A percentile compares a stretch with the other conserved stretches of the same genome.
phyloP scores from a whole-genome alignment of 768 basidiomycete genomes.

The Rhizopogon salebrosus region DNA sequence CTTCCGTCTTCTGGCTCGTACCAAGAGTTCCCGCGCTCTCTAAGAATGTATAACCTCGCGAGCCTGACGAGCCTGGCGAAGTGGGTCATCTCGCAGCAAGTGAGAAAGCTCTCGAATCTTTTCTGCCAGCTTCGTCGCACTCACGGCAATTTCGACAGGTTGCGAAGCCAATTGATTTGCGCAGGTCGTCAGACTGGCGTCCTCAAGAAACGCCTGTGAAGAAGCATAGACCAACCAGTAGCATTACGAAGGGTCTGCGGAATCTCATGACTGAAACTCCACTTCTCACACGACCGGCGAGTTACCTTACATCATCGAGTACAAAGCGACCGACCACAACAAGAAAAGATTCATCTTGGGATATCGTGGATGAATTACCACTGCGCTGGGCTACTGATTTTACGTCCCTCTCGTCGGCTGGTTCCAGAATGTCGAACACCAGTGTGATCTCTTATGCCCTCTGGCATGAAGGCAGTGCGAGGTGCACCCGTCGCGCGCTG shows the following conservation, averaged over 20 bases:
- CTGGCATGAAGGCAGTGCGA: slow-evolving; percentile 54
- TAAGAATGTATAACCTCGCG: slow-evolving; percentile 82
- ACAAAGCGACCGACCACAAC: slow-evolving; percentile 21
- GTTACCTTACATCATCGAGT: slow-evolving; percentile 27
- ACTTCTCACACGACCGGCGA: slow-evolving; percentile 20
- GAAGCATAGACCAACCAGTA: slow-evolving; percentile 48
- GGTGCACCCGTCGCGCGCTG: slow-evolving; percentile 41
- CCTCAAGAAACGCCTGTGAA: slow-evolving; percentile 40
- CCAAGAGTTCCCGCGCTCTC: slow-evolving; percentile 45
- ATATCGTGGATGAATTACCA: slow-evolving; percentile 67
- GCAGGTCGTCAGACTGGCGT: slow-evolving; percentile 45
- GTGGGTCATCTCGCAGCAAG: slow-evolving; percentile 69
- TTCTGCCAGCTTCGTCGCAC: slow-evolving; percentile 7
- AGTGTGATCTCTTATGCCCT: slow-evolving; percentile 65
- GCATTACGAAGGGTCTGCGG: slow-evolving; percentile 60
- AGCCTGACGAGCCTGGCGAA: slow-evolving; percentile 72
- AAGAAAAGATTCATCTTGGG: slow-evolving; percentile 56
- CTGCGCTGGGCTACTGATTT: slow-evolving; percentile 86
- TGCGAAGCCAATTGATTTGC: slow-evolving; percentile 55
- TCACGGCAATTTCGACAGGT: slow-evolving; percentile 35
- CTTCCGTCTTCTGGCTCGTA: slow-evolving; percentile 38
- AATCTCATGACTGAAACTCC: slow-evolving; percentile 47
- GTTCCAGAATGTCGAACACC: slow-evolving; percentile 55
- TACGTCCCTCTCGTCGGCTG: slow-evolving; percentile 65
- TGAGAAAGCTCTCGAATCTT: slow-evolving; percentile 19